These are phyloP conservation scores for Podaxis pistillaris DNA, from an alignment of 768 basidiomycete species.

Conservation along the genomic window DNA sequence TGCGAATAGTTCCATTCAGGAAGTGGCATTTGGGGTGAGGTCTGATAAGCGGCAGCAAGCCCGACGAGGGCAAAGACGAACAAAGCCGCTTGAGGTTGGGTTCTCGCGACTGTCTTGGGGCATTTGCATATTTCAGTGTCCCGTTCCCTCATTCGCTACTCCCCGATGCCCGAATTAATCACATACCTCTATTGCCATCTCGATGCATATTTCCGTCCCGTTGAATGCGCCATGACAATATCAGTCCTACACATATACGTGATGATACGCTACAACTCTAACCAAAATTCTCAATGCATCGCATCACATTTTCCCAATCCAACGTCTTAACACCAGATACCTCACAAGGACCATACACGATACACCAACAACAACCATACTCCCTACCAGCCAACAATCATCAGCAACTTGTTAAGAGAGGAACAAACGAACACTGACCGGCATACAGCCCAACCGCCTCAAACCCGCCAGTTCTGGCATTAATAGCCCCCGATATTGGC, in stretches of 20 bases:
- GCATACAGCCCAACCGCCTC: constrained; percentile 56
- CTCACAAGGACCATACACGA: background rate
- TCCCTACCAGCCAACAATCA: background rate
- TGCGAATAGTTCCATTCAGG: too few species aligned
- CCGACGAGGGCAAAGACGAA: too few species aligned
- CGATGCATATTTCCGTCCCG: too few species aligned
- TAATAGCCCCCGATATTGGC: constrained; percentile 74
- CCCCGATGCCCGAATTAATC: too few species aligned
- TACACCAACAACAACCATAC: background rate
- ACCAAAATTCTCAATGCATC: background rate
- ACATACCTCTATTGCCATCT: too few species aligned
- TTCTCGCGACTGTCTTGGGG: too few species aligned
- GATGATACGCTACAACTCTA: background rate
- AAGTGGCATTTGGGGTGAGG: too few species aligned
- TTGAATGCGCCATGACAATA: too few species aligned
- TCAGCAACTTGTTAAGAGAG: background rate
- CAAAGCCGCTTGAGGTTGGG: too few species aligned
- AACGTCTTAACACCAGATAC: background rate
- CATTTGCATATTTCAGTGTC: too few species aligned
- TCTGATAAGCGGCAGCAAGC: too few species aligned
- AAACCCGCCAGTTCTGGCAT: constrained; percentile 50
- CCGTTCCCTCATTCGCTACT: too few species aligned
- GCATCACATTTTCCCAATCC: background rate
- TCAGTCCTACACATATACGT: background rate
- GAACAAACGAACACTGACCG: constrained; percentile 28